These are phyloP conservation scores for Fusarium begoniae DNA, from an alignment of 2,329 filamentous ascomycete species.

Conservation along the genomic window DNA sequence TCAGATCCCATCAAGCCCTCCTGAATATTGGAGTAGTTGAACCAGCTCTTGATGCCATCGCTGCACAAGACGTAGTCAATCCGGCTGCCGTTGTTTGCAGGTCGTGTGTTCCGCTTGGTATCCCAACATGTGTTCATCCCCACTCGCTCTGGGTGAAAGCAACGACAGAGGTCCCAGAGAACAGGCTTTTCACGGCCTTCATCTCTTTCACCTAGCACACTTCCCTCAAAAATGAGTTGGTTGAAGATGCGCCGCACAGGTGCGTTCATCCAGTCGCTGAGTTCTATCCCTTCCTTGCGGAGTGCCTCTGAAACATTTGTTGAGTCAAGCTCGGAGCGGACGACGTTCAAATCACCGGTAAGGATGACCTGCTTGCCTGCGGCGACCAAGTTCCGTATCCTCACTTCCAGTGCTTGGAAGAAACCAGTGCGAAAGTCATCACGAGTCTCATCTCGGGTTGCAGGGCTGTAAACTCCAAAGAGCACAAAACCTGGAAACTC, in stretches of 20 bases:
- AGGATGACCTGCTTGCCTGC: conserved; percentile 87
- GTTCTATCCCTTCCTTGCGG: conserved; percentile 72
- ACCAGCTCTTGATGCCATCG: conserved; percentile 80
- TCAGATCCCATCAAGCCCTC: conserved; percentile 95
- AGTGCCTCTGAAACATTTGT: conserved; percentile 78
- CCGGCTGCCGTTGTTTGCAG: conserved; percentile 89
- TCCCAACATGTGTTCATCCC: conserved; percentile 99
- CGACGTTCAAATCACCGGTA: conserved; percentile 89
- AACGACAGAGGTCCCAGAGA: conserved; percentile 84
- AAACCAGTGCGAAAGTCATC: conserved; percentile 86
- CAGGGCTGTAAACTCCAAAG: conserved; percentile 91
- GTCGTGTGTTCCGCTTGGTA: conserved; percentile 92
- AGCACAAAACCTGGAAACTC: conserved; percentile 97
- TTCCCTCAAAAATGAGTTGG: conserved; percentile 80
- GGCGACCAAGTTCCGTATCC: conserved; percentile 83
- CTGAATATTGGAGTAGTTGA: conserved; percentile 84
- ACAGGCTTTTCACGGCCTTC: conserved; percentile 74
- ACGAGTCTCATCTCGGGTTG: conserved; percentile 83
- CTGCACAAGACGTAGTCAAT: conserved; percentile 95
- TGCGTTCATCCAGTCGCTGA: conserved; percentile 76
- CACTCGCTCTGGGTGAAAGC: conserved; percentile 78
- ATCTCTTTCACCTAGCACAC: conserved; percentile 72
- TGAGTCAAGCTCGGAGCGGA: conserved; percentile 74
- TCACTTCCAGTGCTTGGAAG: conserved; percentile 79
- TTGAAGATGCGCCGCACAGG: conserved; percentile 84